A percentile compares a stretch with the other conserved stretches of the same genome.
Conservation (phyloP, 2,329 filamentous ascomycete species). For the Ascochyta fabae region DNA sequence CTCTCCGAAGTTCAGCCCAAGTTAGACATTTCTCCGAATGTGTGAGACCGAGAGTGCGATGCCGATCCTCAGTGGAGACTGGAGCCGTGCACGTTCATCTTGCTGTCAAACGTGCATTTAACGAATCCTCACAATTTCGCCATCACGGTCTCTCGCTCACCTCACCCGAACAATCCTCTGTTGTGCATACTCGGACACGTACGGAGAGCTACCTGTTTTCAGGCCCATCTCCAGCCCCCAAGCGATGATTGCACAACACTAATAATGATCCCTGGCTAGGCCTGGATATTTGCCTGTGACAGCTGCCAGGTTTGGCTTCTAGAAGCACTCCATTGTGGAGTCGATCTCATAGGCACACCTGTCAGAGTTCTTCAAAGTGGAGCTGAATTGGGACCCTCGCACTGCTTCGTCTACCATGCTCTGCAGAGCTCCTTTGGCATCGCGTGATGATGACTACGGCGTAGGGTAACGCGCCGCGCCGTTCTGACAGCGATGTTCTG, state of each 20-base stretch:
- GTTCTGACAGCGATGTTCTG: neutral
- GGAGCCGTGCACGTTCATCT: constrained; percentile 4
- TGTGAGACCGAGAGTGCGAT: neutral
- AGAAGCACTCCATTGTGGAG: neutral
- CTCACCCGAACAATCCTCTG: neutral
- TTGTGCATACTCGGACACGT: neutral
- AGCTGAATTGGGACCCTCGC: neutral
- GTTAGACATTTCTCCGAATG: constrained; percentile 5
- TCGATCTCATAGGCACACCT: neutral
- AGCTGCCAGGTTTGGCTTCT: constrained; percentile 1
- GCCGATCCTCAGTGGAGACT: constrained; percentile 8
- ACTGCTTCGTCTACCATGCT: neutral
- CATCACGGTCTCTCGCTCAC: neutral
- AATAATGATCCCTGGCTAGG: neutral
- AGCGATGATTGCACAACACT: neutral
- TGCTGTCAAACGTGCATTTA: neutral
- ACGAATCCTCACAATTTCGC: constrained; percentile 3
- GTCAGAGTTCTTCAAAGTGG: neutral
- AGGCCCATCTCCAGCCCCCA: neutral
- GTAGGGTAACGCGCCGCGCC: constrained; percentile 11
- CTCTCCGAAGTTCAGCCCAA: constrained; percentile 1
- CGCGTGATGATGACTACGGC: neutral
- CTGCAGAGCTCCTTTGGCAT: neutral
- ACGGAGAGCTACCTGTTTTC: neutral
- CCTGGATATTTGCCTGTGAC: neutral